Conservation (phyloP, 2,329 filamentous ascomycete genomes). For the Colletotrichum spaethianum region DNA sequence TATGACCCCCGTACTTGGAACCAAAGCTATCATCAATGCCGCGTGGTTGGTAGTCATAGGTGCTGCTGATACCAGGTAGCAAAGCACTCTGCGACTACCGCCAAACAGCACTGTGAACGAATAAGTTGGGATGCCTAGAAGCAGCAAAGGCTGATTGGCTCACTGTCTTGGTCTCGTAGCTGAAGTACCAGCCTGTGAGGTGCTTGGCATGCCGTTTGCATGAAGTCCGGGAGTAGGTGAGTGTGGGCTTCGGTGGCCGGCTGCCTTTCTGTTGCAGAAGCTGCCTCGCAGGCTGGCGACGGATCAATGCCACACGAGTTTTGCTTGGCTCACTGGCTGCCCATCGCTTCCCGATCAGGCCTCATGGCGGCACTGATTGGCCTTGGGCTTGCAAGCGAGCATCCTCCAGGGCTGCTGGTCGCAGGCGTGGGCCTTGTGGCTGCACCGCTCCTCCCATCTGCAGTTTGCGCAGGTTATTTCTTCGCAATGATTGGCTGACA, state of each 20-base stretch:
- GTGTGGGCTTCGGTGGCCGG: slow-evolving; percentile 42
- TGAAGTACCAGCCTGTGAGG: slow-evolving; percentile 21
- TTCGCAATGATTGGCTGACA: slow-evolving; percentile 19
- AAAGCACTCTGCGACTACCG: slow-evolving; percentile 23
- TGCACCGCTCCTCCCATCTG: slow-evolving; percentile 34
- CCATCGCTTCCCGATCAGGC: slow-evolving; percentile 33
- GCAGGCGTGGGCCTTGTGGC: slow-evolving; percentile 32
- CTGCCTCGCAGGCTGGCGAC: slow-evolving; percentile 44
- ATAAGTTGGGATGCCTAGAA: slow-evolving; percentile 26
- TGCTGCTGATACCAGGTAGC: slow-evolving; percentile 16
- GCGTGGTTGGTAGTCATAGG: not conserved
- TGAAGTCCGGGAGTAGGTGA: slow-evolving; percentile 48
- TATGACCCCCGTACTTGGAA: not conserved
- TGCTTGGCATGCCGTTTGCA: slow-evolving; percentile 47
- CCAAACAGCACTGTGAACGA: slow-evolving; percentile 21
- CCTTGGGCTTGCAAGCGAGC: slow-evolving; percentile 23
- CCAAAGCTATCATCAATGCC: slow-evolving; percentile 14
- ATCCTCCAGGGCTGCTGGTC: slow-evolving; percentile 18
- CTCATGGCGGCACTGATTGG: slow-evolving; percentile 26
- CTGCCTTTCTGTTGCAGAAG: slow-evolving; percentile 46
- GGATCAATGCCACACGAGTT: slow-evolving; percentile 35
- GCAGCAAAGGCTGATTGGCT: slow-evolving; percentile 32
- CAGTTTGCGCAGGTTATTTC: slow-evolving; percentile 1
- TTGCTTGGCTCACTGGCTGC: slow-evolving; percentile 33
- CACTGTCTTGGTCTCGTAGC: slow-evolving; percentile 14